phyloP scores from a whole-genome alignment of 768 basidiomycete genomes.

The Pleurotus eryngii region DNA sequence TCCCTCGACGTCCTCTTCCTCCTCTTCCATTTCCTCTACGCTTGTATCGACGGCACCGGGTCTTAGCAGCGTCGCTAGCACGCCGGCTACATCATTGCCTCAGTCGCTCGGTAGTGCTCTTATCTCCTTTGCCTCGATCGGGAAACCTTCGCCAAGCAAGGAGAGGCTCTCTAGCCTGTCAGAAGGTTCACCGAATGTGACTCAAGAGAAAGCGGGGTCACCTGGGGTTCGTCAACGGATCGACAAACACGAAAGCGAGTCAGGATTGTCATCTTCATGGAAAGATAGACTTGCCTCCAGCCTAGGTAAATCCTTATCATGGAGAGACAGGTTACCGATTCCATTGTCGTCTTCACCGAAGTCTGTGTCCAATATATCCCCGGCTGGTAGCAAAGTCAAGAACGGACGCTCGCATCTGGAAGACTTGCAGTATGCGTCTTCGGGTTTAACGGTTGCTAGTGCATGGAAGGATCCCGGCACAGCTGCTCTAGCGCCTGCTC shows the following conservation, averaged over 20 bases:
- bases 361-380: constrained; percentile 19
- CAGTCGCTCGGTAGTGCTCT: constrained; percentile 38
- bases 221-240: not conserved
- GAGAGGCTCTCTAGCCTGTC: constrained; percentile 3
- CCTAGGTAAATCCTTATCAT: constrained; percentile 20
- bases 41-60: constrained; percentile 5
- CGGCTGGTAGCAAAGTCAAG: constrained; percentile 5
- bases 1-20: constrained; percentile 45
- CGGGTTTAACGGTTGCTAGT: constrained; percentile 31
- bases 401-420: not conserved
- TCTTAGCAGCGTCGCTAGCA: constrained; percentile 8
- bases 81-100: constrained; percentile 11
- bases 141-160: constrained; percentile 15
- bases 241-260: constrained; percentile 25
- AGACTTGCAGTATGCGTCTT: constrained; percentile 34
- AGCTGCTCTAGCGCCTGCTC: constrained; percentile 49
- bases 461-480: constrained; percentile 54
- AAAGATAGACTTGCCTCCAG: constrained; percentile 24
- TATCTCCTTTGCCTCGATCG: constrained; percentile 35
- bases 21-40: constrained; percentile 48
- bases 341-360: constrained; percentile 36
- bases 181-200: not conserved
- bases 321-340: constrained; percentile 35
- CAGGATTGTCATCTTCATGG: constrained; percentile 37
- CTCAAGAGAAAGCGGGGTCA: not conserved